A percentile compares a stretch with the other conserved stretches of the same genome.
Conservation (phyloP, 805 yeast genomes). For the Allodekkera sacchari region DNA sequence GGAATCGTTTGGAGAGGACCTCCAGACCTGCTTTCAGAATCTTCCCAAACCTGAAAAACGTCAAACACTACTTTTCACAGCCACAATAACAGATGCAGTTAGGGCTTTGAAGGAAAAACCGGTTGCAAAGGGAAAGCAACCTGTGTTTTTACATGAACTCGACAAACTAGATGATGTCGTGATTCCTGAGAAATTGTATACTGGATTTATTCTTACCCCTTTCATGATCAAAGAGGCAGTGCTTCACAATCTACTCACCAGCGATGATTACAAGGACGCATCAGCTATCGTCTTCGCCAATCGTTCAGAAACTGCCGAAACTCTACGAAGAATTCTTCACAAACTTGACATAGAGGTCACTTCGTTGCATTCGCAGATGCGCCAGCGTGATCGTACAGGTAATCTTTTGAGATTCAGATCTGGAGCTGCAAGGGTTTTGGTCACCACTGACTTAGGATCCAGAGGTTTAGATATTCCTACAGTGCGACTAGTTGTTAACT, state of each 20-base stretch:
- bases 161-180: conserved; percentile 68
- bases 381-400: conserved; percentile 84
- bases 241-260: conserved; percentile 56
- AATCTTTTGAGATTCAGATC: conserved; percentile 91
- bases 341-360: conserved; percentile 74
- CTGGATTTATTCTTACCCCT: conserved; percentile 70
- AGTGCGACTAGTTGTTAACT: conserved; percentile 70
- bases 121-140: conserved; percentile 43
- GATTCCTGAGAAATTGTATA: conserved; percentile 63
- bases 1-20: conserved; percentile 72
- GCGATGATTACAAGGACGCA: conserved; percentile 52
- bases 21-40: conserved; percentile 60
- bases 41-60: conserved; percentile 66
- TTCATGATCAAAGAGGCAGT: conserved; percentile 87
- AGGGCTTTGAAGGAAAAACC: conserved; percentile 64
- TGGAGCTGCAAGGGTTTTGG: conserved; percentile 83
- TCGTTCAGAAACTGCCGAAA: conserved; percentile 84
- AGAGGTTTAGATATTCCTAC: conserved; percentile 81
- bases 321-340: conserved; percentile 67
- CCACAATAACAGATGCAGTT: conserved; percentile 92
- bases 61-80: conserved; percentile 89
- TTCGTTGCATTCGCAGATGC: conserved; percentile 90
- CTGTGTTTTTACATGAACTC: conserved; percentile 65
- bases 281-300: conserved; percentile 87
- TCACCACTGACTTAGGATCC: conserved; percentile 94